phyloP scores from a whole-genome alignment of 805 yeast genomes.

The Zygosaccharomyces siamensis region DNA sequence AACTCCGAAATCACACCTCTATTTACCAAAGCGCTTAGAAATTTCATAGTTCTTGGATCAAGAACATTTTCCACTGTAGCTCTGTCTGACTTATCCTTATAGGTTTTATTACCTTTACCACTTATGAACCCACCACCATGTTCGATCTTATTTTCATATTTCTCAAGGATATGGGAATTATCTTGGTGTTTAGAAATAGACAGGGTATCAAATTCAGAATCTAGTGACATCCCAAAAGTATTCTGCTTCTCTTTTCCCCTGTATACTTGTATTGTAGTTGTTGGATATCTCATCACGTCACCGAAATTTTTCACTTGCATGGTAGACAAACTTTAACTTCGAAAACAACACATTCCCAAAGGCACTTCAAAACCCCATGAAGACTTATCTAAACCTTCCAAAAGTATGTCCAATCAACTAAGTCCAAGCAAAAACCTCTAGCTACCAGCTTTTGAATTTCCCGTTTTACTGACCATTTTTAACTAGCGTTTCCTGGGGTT shows the following conservation, averaged over 20 bases:
- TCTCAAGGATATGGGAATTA: conserved; percentile 51
- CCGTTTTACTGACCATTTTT: not conserved
- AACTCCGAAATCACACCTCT: conserved; percentile 79
- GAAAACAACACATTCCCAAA: not conserved
- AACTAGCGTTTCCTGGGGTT: conserved; percentile 56
- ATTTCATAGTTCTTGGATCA: conserved; percentile 88
- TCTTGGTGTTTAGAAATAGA: conserved; percentile 28
- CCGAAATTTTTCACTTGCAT: not conserved
- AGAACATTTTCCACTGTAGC: conserved; percentile 96
- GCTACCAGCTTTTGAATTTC: not conserved
- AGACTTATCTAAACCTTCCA: conserved; percentile 13
- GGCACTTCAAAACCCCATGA: not conserved
- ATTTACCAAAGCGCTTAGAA: conserved; percentile 73
- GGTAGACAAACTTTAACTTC: not conserved
- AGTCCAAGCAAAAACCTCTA: no score
- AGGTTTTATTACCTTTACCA: conserved; percentile 49
- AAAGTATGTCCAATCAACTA: conserved; percentile 16
- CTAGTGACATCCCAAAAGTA: conserved; percentile 18
- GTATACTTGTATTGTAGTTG: not conserved
- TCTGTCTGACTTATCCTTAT: conserved; percentile 81
- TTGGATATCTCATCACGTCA: conserved; percentile 10
- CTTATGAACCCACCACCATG: conserved; percentile 53
- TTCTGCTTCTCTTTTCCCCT: not conserved
- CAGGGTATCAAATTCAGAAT: conserved; percentile 22
- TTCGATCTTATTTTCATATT: conserved; percentile 60